These are phyloP conservation scores for Urochloa ruziziensis DNA, from an alignment of 176 grass and related monocot species.

Conservation along the genomic window DNA sequence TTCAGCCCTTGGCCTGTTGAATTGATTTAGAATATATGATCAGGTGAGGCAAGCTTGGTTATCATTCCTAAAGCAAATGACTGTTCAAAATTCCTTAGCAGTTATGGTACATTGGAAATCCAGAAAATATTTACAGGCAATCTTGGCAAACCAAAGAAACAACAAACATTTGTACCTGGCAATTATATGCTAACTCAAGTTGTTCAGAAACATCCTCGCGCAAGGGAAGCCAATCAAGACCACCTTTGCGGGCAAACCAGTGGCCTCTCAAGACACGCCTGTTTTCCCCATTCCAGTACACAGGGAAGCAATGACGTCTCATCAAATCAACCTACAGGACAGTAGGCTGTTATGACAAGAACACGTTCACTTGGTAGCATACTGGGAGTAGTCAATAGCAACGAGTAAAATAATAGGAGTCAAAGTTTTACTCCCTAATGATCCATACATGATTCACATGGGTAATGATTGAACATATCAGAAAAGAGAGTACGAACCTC, in stretches of 20 bases:
- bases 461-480: not conserved
- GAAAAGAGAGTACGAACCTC: slow-evolving; percentile 57
- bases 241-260: slow-evolving; percentile 90
- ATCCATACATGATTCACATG: not conserved
- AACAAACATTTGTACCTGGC: slow-evolving; percentile 50
- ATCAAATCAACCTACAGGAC: slow-evolving; percentile 80
- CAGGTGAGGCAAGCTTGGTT: slow-evolving; percentile 1
- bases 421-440: not conserved
- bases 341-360: slow-evolving; percentile 2
- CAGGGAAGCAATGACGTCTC: slow-evolving; percentile 92
- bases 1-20: not conserved
- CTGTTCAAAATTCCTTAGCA: not conserved
- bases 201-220: slow-evolving; percentile 94
- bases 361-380: not conserved
- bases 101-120: not conserved
- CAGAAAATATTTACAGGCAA: not conserved
- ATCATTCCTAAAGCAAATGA: not conserved
- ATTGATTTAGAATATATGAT: not conserved
- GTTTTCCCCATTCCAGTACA: slow-evolving; percentile 98
- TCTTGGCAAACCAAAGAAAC: not conserved
- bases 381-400: not conserved
- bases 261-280: slow-evolving; percentile 93
- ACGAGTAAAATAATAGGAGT: not conserved
- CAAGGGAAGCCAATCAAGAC: slow-evolving; percentile 92
- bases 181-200: slow-evolving; percentile 80